phyloP scores from a whole-genome alignment of 495 filamentous ascomycete genomes.

The Friedmanniomyces endolithicus region DNA sequence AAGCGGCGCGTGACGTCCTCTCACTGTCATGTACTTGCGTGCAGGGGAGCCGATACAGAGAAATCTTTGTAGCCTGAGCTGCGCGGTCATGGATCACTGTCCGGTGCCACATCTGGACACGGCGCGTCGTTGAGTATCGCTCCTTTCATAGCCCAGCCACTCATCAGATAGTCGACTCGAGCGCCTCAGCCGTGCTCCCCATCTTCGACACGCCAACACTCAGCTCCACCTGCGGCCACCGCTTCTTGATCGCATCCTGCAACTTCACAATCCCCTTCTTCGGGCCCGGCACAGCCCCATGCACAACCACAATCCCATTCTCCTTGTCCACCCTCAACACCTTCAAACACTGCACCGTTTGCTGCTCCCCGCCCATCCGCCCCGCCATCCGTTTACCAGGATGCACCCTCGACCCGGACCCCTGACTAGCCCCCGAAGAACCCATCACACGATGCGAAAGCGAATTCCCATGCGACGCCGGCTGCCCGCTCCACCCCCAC shows the following conservation, averaged over 20 bases:
- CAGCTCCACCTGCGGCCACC: slow-evolving; percentile 49
- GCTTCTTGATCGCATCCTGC: slow-evolving; percentile 86
- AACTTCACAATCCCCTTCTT: slow-evolving; percentile 72
- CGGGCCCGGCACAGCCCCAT: slow-evolving; percentile 72
- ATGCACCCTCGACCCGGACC: slow-evolving; percentile 77
- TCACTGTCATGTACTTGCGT: too few species aligned
- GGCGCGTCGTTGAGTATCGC: not conserved
- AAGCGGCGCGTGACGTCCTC: too few species aligned
- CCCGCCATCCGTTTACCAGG: slow-evolving; percentile 98
- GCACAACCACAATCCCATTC: slow-evolving; percentile 77
- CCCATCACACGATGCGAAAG: slow-evolving; percentile 83
- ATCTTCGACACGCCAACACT: slow-evolving; percentile 8
- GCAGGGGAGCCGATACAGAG: too few species aligned
- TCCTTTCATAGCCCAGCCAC: not conserved
- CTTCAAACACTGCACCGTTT: slow-evolving; percentile 81
- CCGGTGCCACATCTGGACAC: not conserved
- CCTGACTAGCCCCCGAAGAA: slow-evolving; percentile 74
- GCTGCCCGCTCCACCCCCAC: slow-evolving; percentile 76
- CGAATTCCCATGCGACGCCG: slow-evolving; percentile 87
- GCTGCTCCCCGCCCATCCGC: slow-evolving; percentile 75
- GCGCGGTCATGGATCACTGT: too few species aligned
- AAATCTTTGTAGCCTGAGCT: too few species aligned
- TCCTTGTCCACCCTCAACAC: slow-evolving; percentile 74
- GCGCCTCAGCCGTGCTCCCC: slow-evolving; percentile 5
- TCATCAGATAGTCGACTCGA: slow-evolving; percentile 1